Evolutionary conservation across 805 yeast species (phyloP).

Genomic region (Wickerhamia fluorescens): DNA sequence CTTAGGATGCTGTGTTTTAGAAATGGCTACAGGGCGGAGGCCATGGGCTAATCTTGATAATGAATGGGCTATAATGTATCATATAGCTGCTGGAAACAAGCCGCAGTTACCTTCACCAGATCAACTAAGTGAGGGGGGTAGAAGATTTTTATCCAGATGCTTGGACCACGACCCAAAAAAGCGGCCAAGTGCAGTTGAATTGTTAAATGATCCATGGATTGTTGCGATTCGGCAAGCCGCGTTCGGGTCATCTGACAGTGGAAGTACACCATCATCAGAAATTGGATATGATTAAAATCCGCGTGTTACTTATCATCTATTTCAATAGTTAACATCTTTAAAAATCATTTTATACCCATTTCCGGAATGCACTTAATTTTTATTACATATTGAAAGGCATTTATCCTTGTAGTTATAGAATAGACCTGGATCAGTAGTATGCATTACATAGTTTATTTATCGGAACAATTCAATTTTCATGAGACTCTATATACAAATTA

Average conservation of each 20-base stretch:
- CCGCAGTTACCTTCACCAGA: conserved; percentile 79
- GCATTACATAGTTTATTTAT: no score
- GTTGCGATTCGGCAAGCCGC: conserved; percentile 63
- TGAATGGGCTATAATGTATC: conserved; percentile 98
- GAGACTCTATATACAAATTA: no score
- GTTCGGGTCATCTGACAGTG: conserved; percentile 37
- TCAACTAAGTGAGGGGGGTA: conserved; percentile 72
- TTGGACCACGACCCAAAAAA: conserved; percentile 75
- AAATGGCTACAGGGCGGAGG: conserved; percentile 93
- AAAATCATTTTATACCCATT: no score
- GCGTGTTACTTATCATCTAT: no score
- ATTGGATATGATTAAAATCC: conserved; percentile 10
- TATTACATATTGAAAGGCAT: no score
- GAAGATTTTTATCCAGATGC: conserved; percentile 63
- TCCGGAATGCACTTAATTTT: no score
- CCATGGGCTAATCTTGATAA: conserved; percentile 97
- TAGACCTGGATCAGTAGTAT: no score
- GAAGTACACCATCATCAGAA: conserved; percentile 32
- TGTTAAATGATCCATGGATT: conserved; percentile 88
- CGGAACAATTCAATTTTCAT: no score
- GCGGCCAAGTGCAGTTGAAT: conserved; percentile 78
- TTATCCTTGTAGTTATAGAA: no score
- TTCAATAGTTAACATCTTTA: no score
- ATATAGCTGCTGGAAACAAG: conserved; percentile 89
- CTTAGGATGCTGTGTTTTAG: conserved; percentile 89